Conservation (phyloP, 2,329 filamentous ascomycete genomes). For the Trichocomaceae sp. region DNA sequence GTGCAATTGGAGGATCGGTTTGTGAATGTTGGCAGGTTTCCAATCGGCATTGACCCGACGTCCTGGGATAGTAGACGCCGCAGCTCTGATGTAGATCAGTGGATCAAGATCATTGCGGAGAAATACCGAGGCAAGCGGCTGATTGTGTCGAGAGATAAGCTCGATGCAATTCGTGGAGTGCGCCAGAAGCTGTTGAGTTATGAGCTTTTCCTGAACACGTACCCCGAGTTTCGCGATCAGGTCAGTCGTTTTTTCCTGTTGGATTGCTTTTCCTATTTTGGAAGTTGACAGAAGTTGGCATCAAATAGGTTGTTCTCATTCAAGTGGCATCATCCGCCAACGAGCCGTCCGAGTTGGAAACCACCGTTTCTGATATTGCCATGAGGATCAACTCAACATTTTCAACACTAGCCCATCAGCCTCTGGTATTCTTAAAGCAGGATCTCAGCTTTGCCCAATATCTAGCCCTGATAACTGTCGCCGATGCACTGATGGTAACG, state of each 20-base stretch:
- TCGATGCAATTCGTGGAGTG: constrained; percentile 86
- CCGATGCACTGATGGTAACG: constrained; percentile 88
- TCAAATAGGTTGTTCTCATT: constrained; percentile 68
- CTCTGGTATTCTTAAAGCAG: constrained; percentile 88
- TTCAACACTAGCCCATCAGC: constrained; percentile 85
- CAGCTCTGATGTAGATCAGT: constrained; percentile 65
- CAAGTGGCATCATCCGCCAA: constrained; percentile 89
- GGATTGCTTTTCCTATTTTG: background rate
- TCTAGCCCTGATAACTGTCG: constrained; percentile 80
- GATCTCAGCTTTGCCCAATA: constrained; percentile 92
- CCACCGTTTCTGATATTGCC: constrained; percentile 86
- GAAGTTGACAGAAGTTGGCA: background rate
- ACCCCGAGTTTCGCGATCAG: constrained; percentile 80
- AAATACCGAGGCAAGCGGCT: constrained; percentile 82
- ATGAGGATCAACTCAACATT: constrained; percentile 88
- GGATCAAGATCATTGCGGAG: constrained; percentile 73
- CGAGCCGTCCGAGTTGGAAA: constrained; percentile 80
- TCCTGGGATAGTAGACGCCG: constrained; percentile 65
- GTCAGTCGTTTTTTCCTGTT: constrained; percentile 22
- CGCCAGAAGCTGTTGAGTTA: constrained; percentile 88
- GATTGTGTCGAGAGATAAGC: constrained; percentile 88
- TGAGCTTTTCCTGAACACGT: constrained; percentile 88
- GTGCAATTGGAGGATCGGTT: constrained; percentile 89
- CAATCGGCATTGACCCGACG: constrained; percentile 85
- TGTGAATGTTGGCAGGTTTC: constrained; percentile 75